Conservation (phyloP, 1,139 yeast genomes). For the Taphrina sp. region DNA sequence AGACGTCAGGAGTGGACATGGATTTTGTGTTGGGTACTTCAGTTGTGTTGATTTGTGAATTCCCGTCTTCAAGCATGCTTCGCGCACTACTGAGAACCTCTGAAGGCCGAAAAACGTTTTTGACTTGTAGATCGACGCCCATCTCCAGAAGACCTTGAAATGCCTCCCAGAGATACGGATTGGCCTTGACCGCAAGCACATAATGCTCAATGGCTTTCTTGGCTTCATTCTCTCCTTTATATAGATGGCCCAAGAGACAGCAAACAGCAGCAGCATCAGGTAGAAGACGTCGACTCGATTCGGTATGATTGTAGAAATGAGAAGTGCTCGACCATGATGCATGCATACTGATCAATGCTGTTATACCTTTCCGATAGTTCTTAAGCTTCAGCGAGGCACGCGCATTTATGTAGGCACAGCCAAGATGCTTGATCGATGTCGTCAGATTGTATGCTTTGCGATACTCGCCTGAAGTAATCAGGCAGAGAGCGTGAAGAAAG, state of each 20-base stretch:
- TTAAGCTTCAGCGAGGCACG: constrained; percentile 60
- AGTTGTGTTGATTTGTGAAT: background rate
- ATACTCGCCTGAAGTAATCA: constrained; percentile 56
- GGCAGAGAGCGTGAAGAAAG: constrained; percentile 63
- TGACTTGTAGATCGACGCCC: constrained; percentile 63
- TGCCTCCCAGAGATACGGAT: constrained; percentile 86
- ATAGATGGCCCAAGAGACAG: constrained; percentile 66
- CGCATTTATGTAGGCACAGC: constrained; percentile 71
- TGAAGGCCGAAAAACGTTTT: constrained; percentile 50
- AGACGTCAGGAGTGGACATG: constrained; percentile 13
- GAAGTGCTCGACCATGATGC: constrained; percentile 10
- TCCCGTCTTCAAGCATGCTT: background rate
- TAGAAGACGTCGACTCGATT: constrained; percentile 42
- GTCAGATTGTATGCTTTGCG: constrained; percentile 61
- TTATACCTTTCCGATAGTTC: constrained; percentile 62
- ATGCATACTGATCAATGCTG: constrained; percentile 43
- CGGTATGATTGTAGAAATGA: constrained; percentile 33
- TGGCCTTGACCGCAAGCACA: constrained; percentile 63
- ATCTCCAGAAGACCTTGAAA: constrained; percentile 70
- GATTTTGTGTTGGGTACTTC: background rate
- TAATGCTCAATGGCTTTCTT: constrained; percentile 67
- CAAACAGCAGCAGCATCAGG: constrained; percentile 70
- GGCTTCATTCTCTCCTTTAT: constrained; percentile 54
- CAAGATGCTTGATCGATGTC: constrained; percentile 54
- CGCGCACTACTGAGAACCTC: constrained; percentile 30